Percentiles rank a stretch among this genome's conserved stretches.
These are phyloP conservation scores for Hirsutella thompsonii DNA, from an alignment of 2,329 filamentous ascomycete species.

Conservation along the genomic window DNA sequence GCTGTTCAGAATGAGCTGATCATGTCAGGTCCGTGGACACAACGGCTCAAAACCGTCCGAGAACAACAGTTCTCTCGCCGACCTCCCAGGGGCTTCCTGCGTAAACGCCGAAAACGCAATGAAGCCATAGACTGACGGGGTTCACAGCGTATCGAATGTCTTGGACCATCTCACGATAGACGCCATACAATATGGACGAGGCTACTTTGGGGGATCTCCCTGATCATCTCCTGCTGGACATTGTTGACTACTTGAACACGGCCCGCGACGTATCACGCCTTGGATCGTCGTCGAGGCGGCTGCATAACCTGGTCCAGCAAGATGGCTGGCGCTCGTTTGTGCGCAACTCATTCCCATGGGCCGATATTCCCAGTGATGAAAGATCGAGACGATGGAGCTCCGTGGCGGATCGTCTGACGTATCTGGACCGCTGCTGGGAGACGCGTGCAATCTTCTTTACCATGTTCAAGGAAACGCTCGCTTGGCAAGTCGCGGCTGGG, in stretches of 20 bases:
- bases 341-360: conserved; percentile 27
- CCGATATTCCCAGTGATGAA: conserved; percentile 17
- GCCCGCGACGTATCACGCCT: conserved; percentile 33
- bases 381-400: conserved; percentile 19
- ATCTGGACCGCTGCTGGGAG: conserved; percentile 41
- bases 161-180: background rate
- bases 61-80: background rate
- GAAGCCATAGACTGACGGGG: background rate
- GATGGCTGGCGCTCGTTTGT: conserved; percentile 39
- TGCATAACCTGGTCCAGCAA: conserved; percentile 23
- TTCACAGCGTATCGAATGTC: background rate
- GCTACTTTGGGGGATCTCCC: conserved; percentile 29
- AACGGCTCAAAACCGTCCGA: background rate
- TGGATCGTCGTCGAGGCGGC: conserved; percentile 21
- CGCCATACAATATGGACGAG: conserved; percentile 9
- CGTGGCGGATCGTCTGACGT: conserved; percentile 33
- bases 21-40: background rate
- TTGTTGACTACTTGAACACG: conserved; percentile 33
- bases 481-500: conserved; percentile 6
- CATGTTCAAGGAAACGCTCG: conserved; percentile 11
- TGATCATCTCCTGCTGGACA: conserved; percentile 35
- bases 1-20: background rate
- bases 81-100: background rate
- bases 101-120: background rate
- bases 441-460: conserved; percentile 27